Evolutionary conservation across 208 protist genomes (phyloP).

Genomic region (Phytomonas sp.): DNA sequence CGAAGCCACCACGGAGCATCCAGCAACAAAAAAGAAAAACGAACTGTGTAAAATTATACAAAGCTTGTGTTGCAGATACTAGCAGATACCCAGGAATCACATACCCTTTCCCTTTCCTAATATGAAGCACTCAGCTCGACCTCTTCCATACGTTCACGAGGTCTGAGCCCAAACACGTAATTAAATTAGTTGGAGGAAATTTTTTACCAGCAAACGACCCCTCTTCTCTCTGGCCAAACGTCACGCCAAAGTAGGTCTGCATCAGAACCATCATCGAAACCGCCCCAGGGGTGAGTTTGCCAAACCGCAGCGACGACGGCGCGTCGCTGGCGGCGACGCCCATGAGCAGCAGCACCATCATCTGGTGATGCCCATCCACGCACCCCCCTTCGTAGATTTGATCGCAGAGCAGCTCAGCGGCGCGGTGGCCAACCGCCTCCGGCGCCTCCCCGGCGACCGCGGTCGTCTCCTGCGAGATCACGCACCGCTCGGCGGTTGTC

Average conservation of each 20-base stretch:
- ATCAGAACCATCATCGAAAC: conserved; percentile 80
- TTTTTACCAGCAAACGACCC: conserved; percentile 34
- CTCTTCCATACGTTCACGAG: conserved; percentile 83
- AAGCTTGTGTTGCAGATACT: background rate
- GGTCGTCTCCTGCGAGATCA: conserved; percentile 80
- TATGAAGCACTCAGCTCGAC: conserved; percentile 26
- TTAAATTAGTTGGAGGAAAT: conserved; percentile 51
- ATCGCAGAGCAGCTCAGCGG: conserved; percentile 73
- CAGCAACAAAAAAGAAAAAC: conserved; percentile 15
- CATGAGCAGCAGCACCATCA: conserved; percentile 88
- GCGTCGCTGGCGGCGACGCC: conserved; percentile 79
- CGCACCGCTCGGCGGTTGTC: conserved; percentile 75
- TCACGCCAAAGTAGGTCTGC: conserved; percentile 82
- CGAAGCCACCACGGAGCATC: background rate
- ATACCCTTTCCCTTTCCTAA: background rate
- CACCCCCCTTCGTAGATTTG: conserved; percentile 83
- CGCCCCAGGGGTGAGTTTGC: conserved; percentile 47
- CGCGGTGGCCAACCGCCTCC: conserved; percentile 76
- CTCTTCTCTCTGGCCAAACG: conserved; percentile 75
- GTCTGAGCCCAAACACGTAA: conserved; percentile 85
- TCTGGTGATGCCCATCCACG: conserved; percentile 87
- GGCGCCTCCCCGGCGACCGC: conserved; percentile 60
- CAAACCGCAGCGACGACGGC: conserved; percentile 88
- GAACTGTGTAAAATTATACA: background rate
- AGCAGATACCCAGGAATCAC: background rate